phyloP scores from a whole-genome alignment of 1,139 yeast genomes.

The Hemisphaericaspora xylofermentans region DNA sequence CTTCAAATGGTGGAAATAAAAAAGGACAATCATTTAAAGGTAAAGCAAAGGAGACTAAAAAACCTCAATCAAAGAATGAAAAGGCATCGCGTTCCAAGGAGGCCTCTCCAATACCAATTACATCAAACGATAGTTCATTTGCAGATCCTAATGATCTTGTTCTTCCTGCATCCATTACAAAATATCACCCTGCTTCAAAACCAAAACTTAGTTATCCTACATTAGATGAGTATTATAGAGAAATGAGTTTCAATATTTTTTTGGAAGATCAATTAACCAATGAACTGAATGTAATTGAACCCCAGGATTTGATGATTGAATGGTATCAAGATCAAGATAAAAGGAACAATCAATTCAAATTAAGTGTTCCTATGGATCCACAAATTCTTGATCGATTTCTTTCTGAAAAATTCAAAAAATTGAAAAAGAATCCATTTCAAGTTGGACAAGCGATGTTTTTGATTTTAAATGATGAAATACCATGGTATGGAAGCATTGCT shows the following conservation, averaged over 20 bases:
- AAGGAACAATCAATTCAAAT: slow-evolving; percentile 38
- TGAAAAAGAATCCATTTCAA: slow-evolving; percentile 48
- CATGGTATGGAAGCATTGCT: slow-evolving; percentile 46
- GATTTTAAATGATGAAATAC: slow-evolving; percentile 35
- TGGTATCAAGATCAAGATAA: slow-evolving; percentile 54
- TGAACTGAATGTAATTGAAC: slow-evolving; percentile 29
- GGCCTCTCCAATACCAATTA: slow-evolving; percentile 5
- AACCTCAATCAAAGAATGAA: neutral
- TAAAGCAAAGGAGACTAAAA: neutral
- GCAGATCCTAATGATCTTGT: slow-evolving; percentile 7
- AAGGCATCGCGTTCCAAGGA: neutral
- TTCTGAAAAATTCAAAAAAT: slow-evolving; percentile 38
- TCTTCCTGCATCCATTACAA: slow-evolving; percentile 28
- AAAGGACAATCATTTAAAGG: neutral
- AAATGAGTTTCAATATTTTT: slow-evolving; percentile 60
- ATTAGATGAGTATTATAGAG: slow-evolving; percentile 53
- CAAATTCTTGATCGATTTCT: slow-evolving; percentile 42
- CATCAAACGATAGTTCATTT: neutral
- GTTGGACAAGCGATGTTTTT: slow-evolving; percentile 49
- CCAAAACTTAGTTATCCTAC: slow-evolving; percentile 51
- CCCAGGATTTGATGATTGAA: slow-evolving; percentile 43
- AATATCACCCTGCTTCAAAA: slow-evolving; percentile 28
- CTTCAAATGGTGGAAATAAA: neutral
- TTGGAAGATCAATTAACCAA: slow-evolving; percentile 59
- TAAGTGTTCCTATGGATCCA: slow-evolving; percentile 37